phyloP scores from a whole-genome alignment of 2,329 filamentous ascomycete genomes.

The Ascochyta lentis region DNA sequence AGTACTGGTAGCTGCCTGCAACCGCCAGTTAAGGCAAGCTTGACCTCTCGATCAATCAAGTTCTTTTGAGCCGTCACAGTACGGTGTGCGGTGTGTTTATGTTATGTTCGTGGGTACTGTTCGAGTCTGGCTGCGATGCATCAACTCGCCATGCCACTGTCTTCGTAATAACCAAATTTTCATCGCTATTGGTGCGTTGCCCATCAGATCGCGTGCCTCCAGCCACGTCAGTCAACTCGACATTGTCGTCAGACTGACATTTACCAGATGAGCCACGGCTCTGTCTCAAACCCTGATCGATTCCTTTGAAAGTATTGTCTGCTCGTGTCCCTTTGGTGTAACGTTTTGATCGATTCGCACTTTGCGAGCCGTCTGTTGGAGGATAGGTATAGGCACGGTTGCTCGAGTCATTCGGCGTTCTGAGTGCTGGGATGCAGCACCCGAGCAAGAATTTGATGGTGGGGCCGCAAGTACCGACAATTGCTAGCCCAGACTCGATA shows the following conservation, averaged over 20 bases:
- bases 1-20: too few relatives aligned
- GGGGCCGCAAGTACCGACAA: constrained; percentile 24
- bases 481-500: constrained; percentile 26
- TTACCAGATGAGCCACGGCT: neutral
- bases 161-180: constrained; percentile 13
- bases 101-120: constrained; percentile 5
- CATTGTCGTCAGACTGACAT: neutral
- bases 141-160: constrained; percentile 13
- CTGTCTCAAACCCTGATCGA: neutral
- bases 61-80: neutral
- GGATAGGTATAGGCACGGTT: constrained; percentile 10
- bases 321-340: neutral
- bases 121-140: constrained; percentile 5
- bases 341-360: constrained; percentile 1
- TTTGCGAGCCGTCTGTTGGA: constrained; percentile 1
- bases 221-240: neutral
- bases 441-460: constrained; percentile 29
- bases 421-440: constrained; percentile 24
- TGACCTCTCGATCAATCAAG: too few relatives aligned
- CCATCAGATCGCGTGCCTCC: neutral
- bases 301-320: neutral
- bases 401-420: constrained; percentile 6
- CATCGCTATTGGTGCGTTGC: neutral
- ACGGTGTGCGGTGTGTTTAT: constrained; percentile 3
- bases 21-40: too few relatives aligned